Evolutionary conservation across 129 eudicot genomes (phyloP), one percentile per base, ranked within the genome.

Genomic region (Scalesia atractyloides): DNA sequence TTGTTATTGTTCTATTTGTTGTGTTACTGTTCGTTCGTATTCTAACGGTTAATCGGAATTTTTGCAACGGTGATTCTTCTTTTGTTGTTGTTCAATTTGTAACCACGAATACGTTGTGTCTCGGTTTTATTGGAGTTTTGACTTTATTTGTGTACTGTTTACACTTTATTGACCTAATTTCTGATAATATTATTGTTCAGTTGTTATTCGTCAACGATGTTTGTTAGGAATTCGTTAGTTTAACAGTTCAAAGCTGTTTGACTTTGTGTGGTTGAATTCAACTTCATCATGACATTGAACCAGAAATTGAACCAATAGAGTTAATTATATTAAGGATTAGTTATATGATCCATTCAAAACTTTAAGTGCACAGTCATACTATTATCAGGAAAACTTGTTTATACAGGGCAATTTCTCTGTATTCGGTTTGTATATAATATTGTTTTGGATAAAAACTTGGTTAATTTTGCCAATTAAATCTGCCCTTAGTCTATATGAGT

Each of bases 171-270:
- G 74, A 46, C 68, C 52, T 46, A 51, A 30, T 61, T 41, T 52
- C 9, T 54, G 68, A 16, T 16, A 15, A 64, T 54, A 53, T 43
- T 52, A 70, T 30, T 17, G 71, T 78, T 70, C 67, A 63, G 30
- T 43, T 64, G 56, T 64, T 70, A 70, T 78, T 65, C 5, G 50
- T 51, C 50, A 2, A 53, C 18, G 9, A 64, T 63, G 56, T 56
- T 44, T 64, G 73, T 64, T 72, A 71, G 77, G 72, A 62, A 63
- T 78, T 70, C 2, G 72, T 62, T 69, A 70, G 49, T 69, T 61
- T 62, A 19, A 77, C 64, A 61, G 71, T 77, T 70, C 79, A 59
- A 9, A 68, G 69, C 20, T 11, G 75, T 50, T 76, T 77, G 82
- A 77, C 76, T 77, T 70, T 59, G 17, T 50, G 51, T 63, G 33